phyloP scores from a whole-genome alignment of 1,284 basidiomycete genomes.

The Erythrobasidium hasegawianum region DNA sequence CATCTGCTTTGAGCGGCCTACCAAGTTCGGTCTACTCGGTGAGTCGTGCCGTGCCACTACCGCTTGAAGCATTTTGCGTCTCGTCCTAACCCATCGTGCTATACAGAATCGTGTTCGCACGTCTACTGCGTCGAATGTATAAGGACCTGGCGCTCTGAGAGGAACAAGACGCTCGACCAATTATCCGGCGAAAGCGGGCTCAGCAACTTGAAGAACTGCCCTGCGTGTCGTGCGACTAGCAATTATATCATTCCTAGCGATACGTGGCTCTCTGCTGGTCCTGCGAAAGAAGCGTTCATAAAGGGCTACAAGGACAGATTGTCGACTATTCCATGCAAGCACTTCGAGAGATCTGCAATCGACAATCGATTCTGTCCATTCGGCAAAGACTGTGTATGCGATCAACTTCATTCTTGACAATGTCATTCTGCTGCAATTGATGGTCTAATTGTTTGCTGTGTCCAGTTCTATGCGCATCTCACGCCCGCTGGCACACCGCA shows the following conservation, averaged over 20 bases:
- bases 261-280: not conserved
- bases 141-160: conserved; percentile 4
- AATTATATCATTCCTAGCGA: conserved; percentile 1
- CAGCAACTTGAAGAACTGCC: conserved; percentile 3
- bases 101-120: conserved; percentile 13
- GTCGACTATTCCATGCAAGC: conserved; percentile 5
- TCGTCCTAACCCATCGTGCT: not conserved
- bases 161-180: not conserved
- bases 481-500: not conserved
- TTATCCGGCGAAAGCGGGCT: not conserved
- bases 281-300: not conserved
- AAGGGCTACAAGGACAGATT: conserved; percentile 2
- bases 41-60: too few species aligned
- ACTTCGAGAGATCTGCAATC: conserved; percentile 2
- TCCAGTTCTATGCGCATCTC: conserved; percentile 8
- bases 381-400: conserved; percentile 11
- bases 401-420: too few species aligned
- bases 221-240: not conserved
- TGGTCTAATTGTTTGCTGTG: not conserved
- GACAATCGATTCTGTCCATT: conserved; percentile 12
- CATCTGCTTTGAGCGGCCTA: conserved; percentile 20
- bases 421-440: too few species aligned
- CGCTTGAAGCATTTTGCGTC: not conserved
- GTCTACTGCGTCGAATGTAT: conserved; percentile 13
- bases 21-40: conserved; percentile 19